Conservation (phyloP, 2,329 filamentous ascomycete species). For the Trichoderma atroviride region DNA sequence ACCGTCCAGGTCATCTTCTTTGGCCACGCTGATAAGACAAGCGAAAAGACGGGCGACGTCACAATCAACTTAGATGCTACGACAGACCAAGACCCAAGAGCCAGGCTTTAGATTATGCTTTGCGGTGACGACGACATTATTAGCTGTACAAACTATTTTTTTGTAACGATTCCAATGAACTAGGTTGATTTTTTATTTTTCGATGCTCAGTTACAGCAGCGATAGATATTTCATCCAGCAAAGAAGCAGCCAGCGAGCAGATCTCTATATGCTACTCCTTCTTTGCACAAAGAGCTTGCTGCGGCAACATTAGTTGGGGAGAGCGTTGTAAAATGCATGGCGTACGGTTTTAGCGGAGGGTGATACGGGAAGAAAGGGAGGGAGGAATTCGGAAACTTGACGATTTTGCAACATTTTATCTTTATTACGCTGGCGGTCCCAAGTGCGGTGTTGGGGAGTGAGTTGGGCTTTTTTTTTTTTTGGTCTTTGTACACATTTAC, state of each 20-base stretch:
- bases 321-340: conserved; percentile 15
- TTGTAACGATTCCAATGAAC: conserved; percentile 18
- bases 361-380: neutral
- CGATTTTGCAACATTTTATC: neutral
- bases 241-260: neutral
- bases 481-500: neutral
- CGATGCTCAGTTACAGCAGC: conserved; percentile 9
- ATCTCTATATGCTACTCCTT: neutral
- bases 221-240: neutral
- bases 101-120: conserved; percentile 42
- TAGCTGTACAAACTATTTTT: conserved; percentile 7
- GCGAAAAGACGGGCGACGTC: conserved; percentile 62
- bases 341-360: conserved; percentile 15
- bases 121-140: conserved; percentile 9
- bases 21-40: conserved; percentile 72
- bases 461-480: neutral
- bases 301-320: neutral
- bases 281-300: neutral
- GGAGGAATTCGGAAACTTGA: conserved; percentile 5
- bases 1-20: conserved; percentile 99
- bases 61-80: conserved; percentile 86
- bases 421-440: neutral
- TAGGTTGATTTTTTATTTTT: conserved; percentile 3
- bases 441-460: conserved; percentile 15
- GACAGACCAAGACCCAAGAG: conserved; percentile 50